phyloP scores from a whole-genome alignment of 768 basidiomycete species.

The Candolleomyces aberdarensis region DNA sequence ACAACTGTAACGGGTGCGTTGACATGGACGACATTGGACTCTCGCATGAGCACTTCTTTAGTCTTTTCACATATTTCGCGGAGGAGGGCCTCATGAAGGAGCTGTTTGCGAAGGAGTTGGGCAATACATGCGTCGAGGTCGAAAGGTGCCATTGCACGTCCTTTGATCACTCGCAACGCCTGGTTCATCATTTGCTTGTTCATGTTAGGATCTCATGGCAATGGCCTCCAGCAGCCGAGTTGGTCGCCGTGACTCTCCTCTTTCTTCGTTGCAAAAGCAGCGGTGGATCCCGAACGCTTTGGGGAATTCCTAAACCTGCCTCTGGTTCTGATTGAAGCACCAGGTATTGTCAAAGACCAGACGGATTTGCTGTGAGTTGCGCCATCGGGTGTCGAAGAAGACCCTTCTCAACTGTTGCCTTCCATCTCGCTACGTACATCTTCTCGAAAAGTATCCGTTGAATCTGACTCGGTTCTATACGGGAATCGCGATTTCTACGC shows the following conservation, averaged over 20 bases:
- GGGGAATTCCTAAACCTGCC: conserved; percentile 5
- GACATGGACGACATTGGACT: conserved; percentile 97
- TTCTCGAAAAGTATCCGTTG: conserved; percentile 10
- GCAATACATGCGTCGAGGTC: conserved; percentile 96
- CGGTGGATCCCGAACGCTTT: not conserved
- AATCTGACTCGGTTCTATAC: conserved; percentile 5
- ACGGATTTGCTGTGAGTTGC: not conserved
- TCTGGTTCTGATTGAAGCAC: not conserved
- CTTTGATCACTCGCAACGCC: not conserved
- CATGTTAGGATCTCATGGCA: not conserved
- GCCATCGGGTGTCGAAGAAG: conserved; percentile 2
- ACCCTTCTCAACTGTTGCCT: not conserved
- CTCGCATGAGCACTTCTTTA: conserved; percentile 98
- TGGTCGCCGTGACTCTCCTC: not conserved
- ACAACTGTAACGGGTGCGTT: conserved; percentile 97
- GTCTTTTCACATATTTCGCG: conserved; percentile 99
- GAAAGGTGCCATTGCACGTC: conserved; percentile 59
- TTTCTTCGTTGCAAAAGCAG: not conserved
- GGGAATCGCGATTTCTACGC: conserved; percentile 12
- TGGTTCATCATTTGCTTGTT: not conserved
- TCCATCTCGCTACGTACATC: conserved; percentile 5
- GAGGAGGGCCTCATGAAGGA: conserved; percentile 90
- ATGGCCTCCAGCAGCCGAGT: not conserved
- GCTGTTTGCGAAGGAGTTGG: conserved; percentile 86
- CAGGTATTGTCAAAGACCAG: not conserved